Conservation (phyloP, 352 stramenopile genomes). For the Globisporangium sylvaticum region DNA sequence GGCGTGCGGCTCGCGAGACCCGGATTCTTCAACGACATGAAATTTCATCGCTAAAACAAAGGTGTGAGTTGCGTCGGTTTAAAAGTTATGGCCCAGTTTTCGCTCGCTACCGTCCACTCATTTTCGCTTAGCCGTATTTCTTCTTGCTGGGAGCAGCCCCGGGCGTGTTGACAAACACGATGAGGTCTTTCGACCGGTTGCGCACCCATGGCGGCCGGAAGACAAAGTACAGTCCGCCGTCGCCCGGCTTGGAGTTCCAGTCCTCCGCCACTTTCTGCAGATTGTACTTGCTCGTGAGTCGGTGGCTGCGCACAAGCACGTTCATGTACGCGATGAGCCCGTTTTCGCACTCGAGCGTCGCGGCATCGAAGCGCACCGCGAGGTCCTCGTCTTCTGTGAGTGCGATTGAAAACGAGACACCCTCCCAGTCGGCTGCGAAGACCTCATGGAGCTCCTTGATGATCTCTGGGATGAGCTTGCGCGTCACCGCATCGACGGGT, state of each 20-base stretch:
- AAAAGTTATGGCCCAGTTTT: not conserved
- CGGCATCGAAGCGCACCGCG: conserved; percentile 50
- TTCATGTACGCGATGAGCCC: conserved; percentile 83
- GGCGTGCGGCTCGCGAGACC: conserved; percentile 52
- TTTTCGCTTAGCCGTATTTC: not conserved
- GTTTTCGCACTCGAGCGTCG: conserved; percentile 46
- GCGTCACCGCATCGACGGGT: conserved; percentile 53
- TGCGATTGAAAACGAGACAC: conserved; percentile 42
- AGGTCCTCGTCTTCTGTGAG: conserved; percentile 62
- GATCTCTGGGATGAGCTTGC: conserved; percentile 65
- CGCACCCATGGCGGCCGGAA: conserved; percentile 56
- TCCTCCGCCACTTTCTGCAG: conserved; percentile 78
- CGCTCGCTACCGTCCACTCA: not conserved
- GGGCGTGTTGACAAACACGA: conserved; percentile 28
- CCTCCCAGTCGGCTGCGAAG: conserved; percentile 60
- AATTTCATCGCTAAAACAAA: conserved; percentile 33
- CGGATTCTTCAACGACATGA: conserved; percentile 80
- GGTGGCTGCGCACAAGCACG: conserved; percentile 64
- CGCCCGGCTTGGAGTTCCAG: conserved; percentile 67
- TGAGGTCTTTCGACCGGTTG: conserved; percentile 56
- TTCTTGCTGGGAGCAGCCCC: not conserved
- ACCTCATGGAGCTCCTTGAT: conserved; percentile 68
- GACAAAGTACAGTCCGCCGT: conserved; percentile 58
- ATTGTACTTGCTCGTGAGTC: conserved; percentile 64
- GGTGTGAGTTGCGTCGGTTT: not conserved